A percentile compares a stretch with the other conserved stretches of the same genome.
Evolutionary conservation across 306 rosid genomes (phyloP).

Genomic region (Cicer chorassanicum): DNA sequence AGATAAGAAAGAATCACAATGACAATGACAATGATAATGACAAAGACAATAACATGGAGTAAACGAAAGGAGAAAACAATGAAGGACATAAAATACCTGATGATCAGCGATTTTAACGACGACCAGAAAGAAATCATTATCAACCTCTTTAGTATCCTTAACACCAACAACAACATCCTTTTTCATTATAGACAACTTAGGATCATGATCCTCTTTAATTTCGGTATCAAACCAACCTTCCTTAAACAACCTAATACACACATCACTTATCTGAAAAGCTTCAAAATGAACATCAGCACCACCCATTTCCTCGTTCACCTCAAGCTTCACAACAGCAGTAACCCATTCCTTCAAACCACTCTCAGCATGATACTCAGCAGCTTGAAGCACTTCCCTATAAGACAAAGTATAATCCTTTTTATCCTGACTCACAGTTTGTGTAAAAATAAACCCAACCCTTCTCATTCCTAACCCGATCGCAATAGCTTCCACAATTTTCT

Average conservation of each 20-base stretch:
- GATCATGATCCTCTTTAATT: constrained; percentile 73
- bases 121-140: constrained; percentile 96
- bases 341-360: constrained; percentile 97
- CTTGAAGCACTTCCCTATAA: constrained; percentile 83
- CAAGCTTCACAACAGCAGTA: constrained; percentile 86
- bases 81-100: constrained; percentile 59
- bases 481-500: constrained; percentile 82
- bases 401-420: constrained; percentile 89
- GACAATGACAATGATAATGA: not conserved
- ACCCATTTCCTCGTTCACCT: constrained; percentile 81
- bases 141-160: constrained; percentile 85
- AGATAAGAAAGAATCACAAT: not conserved
- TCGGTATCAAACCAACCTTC: constrained; percentile 86
- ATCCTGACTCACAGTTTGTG: constrained; percentile 86
- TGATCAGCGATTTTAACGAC: constrained; percentile 88
- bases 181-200: constrained; percentile 85
- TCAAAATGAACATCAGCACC: constrained; percentile 92
- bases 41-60: not conserved
- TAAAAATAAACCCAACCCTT: constrained; percentile 84
- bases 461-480: constrained; percentile 87
- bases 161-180: constrained; percentile 96
- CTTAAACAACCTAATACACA: constrained; percentile 75
- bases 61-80: not conserved
- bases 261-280: constrained; percentile 97
- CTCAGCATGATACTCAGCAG: constrained; percentile 88